Conservation (phyloP, 495 filamentous ascomycete genomes). For the Umbilicaria muhlenbergii region DNA sequence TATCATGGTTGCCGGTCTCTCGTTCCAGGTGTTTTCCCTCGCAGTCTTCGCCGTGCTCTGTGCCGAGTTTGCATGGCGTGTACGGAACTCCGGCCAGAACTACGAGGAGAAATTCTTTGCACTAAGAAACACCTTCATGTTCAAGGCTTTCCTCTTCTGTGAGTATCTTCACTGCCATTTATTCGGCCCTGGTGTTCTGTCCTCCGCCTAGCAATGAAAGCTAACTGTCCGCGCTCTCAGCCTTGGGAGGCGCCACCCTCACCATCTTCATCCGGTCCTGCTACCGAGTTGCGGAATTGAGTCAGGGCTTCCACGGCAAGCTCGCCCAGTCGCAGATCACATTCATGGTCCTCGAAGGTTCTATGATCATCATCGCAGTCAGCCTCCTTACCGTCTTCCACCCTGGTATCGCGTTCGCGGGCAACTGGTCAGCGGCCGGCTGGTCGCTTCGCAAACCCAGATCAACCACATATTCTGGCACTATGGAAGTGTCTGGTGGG, state of each 20-base stretch:
- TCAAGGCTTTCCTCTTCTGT: conserved; percentile 1
- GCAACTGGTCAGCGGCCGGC: no score
- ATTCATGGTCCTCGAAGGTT: conserved; percentile 56
- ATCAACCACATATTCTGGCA: no score
- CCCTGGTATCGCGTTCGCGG: conserved; percentile 20
- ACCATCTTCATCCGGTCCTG: conserved; percentile 45
- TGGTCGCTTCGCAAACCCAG: no score
- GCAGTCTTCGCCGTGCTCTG: conserved; percentile 32
- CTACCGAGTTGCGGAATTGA: conserved; percentile 50
- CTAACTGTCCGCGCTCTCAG: conserved; percentile 7
- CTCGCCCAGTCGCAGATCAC: conserved; percentile 42
- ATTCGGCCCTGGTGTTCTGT: no score
- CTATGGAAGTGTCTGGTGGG: no score
- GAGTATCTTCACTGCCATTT: neutral
- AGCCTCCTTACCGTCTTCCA: conserved; percentile 42
- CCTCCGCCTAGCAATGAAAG: neutral
- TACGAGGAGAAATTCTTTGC: no score
- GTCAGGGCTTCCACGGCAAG: conserved; percentile 39
- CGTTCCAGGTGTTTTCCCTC: conserved; percentile 37
- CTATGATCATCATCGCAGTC: conserved; percentile 49
- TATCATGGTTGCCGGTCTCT: conserved; percentile 39
- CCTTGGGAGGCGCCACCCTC: conserved; percentile 33
- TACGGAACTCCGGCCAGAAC: conserved; percentile 10
- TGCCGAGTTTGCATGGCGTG: conserved; percentile 28
- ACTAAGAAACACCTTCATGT: no score